These are phyloP conservation scores for Tolypocladium inflatum DNA, from an alignment of 2,329 filamentous ascomycete genomes.

Conservation along the genomic window DNA sequence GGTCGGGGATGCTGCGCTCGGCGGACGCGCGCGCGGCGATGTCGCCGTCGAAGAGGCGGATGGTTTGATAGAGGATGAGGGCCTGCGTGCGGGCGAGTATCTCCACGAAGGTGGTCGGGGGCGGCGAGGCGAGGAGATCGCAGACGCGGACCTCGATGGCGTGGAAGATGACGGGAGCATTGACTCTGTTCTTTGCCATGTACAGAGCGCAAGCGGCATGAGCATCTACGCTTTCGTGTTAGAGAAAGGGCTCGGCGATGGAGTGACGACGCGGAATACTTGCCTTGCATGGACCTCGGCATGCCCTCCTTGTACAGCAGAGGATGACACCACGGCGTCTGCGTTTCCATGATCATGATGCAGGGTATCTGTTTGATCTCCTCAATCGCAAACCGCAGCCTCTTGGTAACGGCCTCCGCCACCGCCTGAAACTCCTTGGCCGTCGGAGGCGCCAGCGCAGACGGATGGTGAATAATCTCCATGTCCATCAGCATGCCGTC, in stretches of 20 bases:
- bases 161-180: conserved; percentile 36
- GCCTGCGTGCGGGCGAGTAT: conserved; percentile 35
- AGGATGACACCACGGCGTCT: conserved; percentile 44
- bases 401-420: conserved; percentile 17
- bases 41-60: conserved; percentile 41
- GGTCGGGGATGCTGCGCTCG: conserved; percentile 20
- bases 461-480: conserved; percentile 12
- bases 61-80: conserved; percentile 38
- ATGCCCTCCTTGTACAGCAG: conserved; percentile 40
- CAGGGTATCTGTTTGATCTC: conserved; percentile 38
- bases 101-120: conserved; percentile 16
- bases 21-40: conserved; percentile 29
- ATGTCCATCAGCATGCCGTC: conserved; percentile 8
- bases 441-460: conserved; percentile 12
- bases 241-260: neutral
- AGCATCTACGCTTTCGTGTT: conserved; percentile 28
- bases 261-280: conserved; percentile 1
- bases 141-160: conserved; percentile 34
- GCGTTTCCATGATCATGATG: conserved; percentile 37
- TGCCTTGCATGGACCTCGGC: conserved; percentile 41
- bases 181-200: conserved; percentile 36
- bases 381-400: conserved; percentile 35
- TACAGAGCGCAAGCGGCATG: conserved; percentile 44
- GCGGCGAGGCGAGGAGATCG: conserved; percentile 28
- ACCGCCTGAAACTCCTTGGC: conserved; percentile 9